These are phyloP conservation scores for Diaporthe humulicola DNA, from an alignment of 2,329 filamentous ascomycete genomes.

Conservation along the genomic window DNA sequence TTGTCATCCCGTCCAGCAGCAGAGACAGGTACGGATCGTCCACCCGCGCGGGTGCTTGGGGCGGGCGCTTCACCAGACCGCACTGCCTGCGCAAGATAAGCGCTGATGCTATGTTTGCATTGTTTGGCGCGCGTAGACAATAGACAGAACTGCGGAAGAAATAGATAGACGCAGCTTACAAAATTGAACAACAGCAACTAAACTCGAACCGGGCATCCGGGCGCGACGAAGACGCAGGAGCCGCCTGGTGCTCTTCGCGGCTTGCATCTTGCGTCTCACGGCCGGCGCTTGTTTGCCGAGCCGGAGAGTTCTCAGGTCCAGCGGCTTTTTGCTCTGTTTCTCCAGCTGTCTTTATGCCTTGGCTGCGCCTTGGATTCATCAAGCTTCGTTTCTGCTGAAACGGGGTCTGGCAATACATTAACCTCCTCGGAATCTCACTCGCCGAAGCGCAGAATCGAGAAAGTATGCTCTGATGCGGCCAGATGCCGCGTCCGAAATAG, in stretches of 20 bases:
- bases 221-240: conserved; percentile 10
- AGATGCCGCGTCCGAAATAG: conserved; percentile 5
- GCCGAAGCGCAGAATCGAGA: not conserved
- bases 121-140: not conserved
- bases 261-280: not conserved
- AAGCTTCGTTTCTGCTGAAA: not conserved
- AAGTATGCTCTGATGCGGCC: not conserved
- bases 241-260: not conserved
- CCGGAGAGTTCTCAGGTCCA: not conserved
- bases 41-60: not conserved
- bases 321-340: not conserved
- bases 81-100: not conserved
- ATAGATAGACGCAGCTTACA: not conserved
- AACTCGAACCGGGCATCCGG: not conserved
- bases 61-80: not conserved
- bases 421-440: not conserved
- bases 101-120: not conserved
- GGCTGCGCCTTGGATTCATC: not conserved
- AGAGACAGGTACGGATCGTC: not conserved
- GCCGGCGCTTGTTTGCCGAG: conserved; percentile 9
- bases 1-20: not conserved
- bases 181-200: not conserved
- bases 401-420: not conserved
- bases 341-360: not conserved
- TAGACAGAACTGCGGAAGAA: not conserved